Conservation (phyloP, 495 filamentous ascomycete genomes). For the Daldinia bambusicola region DNA sequence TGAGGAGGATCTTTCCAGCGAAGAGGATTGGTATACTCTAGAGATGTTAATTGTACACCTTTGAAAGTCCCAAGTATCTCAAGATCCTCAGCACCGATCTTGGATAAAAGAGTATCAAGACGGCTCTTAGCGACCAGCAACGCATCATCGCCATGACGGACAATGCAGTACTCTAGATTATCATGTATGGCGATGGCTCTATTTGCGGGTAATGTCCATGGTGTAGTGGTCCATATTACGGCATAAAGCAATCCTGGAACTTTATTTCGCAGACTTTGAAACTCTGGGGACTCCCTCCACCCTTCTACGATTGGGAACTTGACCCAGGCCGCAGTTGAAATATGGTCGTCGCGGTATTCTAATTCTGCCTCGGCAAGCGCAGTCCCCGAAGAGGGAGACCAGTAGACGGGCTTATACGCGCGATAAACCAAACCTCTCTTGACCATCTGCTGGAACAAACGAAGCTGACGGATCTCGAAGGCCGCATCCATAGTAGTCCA, state of each 20-base stretch:
- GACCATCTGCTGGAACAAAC: conserved; percentile 86
- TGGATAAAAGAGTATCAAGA: conserved; percentile 57
- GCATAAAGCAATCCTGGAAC: conserved; percentile 65
- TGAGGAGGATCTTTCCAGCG: conserved; percentile 61
- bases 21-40: conserved; percentile 73
- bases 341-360: conserved; percentile 89
- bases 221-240: conserved; percentile 96
- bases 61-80: conserved; percentile 66
- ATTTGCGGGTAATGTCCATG: conserved; percentile 97
- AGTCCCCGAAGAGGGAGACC: conserved; percentile 90
- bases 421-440: conserved; percentile 86
- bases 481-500: conserved; percentile 92
- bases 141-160: conserved; percentile 66
- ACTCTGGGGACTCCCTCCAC: conserved; percentile 52
- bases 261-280: conserved; percentile 47
- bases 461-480: conserved; percentile 88
- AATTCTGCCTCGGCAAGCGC: conserved; percentile 96
- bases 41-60: conserved; percentile 72
- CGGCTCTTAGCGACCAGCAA: conserved; percentile 70
- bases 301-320: conserved; percentile 74
- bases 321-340: conserved; percentile 82
- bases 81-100: conserved; percentile 47
- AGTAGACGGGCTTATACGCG: conserved; percentile 92
- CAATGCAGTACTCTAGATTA: conserved; percentile 76
- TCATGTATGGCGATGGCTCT: conserved; percentile 82